Base-by-base conservation (phyloP, 139 green algal species). In the Klebsormidium nitens region DNA sequence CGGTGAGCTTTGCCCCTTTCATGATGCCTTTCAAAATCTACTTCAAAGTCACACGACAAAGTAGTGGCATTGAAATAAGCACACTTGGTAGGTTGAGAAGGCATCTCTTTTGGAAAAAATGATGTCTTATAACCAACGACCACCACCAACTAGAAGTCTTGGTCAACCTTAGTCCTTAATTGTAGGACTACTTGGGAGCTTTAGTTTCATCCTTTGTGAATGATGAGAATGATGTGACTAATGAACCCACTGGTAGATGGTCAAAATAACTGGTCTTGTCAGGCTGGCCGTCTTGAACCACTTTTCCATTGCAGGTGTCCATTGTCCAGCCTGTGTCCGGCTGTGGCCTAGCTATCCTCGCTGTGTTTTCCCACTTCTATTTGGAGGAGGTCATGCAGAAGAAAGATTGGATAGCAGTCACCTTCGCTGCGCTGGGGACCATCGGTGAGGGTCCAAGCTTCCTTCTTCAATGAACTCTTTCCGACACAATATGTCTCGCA, bases 241-340 rank as follows among this genome's bases (percentile, higher is more conserved):
- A 26, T 50, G 42, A 14, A 50, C 42, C 14, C 11, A 50, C 8
- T 14, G 11, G 11, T 50, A 14, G 42, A 8, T 50, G 42, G 11
- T 50, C 42, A 8, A 14, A 26, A 8, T 50, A 26, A 26, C 42
- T 14, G 11, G 11, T 50, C 42, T n/a, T 26, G 11, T 35, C 11
- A 36, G 11, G 50, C 19, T 26, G 50, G 50, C 50, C 19, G 19
- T 29, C 17, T n/a, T n/a, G 19, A 5, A 11, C 50, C 50, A 17
- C 23, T 59, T 5, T 35, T 59, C 11, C 11, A 17, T n/a, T 5
- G 31, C 82, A 90, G 79, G 88, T 95, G 6, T 92, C 86, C 0
- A 65, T 95, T 28, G 83, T 94, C 37, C 89, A 95, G 72, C 89
- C 89, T 0, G 85, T 94, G 6, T 87, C 83, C 8, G 86, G 84